Evolutionary conservation across 345 rosid genomes (phyloP), one percentile per base, ranked within the genome.

Genomic region (Eucalyptus erythrocorys): DNA sequence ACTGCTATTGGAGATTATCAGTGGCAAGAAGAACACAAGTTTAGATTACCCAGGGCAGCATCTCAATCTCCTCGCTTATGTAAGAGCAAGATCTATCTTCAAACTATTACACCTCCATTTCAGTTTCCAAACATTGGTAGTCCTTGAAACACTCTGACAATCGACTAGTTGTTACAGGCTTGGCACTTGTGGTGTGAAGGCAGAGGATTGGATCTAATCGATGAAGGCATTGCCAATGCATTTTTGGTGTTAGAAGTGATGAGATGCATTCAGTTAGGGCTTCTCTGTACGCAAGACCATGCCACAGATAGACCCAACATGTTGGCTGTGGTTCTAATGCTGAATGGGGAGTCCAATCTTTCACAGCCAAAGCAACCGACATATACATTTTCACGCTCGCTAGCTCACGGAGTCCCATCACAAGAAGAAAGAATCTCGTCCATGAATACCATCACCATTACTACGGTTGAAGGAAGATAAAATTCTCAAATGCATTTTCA

Each of bases 1-100:
- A 22, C 22, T 92, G 16, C 10, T 94, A 26, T 87, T 92, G 42
- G 95, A 92, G 91, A 92, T 91, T 27, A 49, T 92, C 40, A 90
- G 89, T 17, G 92, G 92, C 49, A 89, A 79, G 86, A 92, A 88
- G 50, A 92, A 90, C 48, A 88, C 81, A 10, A 79, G 89, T 11
- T 91, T 76, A 43, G 86, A 87, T 66, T 87, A 42, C 19, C 80
- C 84, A 4, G 86, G 86, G 24, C 85, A 61, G 26, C 89, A 87
- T 27, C 87, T 55, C 79, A 88, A 89, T 85, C 88, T 90, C 30
- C 90, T 85, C 9, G 87, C 91, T 55, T 90, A 57, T 89, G 90
- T 90, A 87, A 48, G 86, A 7, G 68, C 68, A 6, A 61, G 68
- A 61, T 61, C 34, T 61, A 61, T 0, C 68, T 6, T 61, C 2